Percentiles rank a stretch among this genome's conserved stretches.
Conservation (phyloP, 495 filamentous ascomycete genomes). For the Penicillium riverlandense region DNA sequence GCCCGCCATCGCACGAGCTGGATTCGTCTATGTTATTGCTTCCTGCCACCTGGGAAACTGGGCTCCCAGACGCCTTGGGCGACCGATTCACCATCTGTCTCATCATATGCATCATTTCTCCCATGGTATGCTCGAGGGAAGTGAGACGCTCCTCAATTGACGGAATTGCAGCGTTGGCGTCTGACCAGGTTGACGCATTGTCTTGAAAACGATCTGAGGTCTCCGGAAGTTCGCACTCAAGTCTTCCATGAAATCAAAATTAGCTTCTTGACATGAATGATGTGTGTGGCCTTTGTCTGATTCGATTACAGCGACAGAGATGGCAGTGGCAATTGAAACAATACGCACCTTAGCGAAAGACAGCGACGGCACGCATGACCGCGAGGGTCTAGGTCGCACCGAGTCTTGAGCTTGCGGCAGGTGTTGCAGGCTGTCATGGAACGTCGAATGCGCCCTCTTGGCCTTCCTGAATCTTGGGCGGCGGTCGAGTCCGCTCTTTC, state of each 20-base stretch:
- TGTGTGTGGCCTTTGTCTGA: neutral
- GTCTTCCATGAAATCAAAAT: constrained; percentile 9
- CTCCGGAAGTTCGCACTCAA: constrained; percentile 35
- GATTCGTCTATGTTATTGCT: constrained; percentile 21
- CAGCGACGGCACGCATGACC: constrained; percentile 37
- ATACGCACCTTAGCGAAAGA: constrained; percentile 29
- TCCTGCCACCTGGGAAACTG: constrained; percentile 8
- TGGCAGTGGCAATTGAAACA: neutral
- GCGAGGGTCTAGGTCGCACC: constrained; percentile 33
- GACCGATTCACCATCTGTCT: constrained; percentile 28
- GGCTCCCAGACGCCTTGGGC: constrained; percentile 10
- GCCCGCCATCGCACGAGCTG: constrained; percentile 9
- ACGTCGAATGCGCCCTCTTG: constrained; percentile 32
- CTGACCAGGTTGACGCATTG: constrained; percentile 25
- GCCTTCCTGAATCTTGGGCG: constrained; percentile 20
- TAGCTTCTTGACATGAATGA: neutral
- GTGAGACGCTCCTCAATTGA: constrained; percentile 33
- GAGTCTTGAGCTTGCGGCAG: constrained; percentile 38
- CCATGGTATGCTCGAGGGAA: constrained; percentile 31
- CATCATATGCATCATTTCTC: constrained; percentile 33
- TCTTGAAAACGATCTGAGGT: constrained; percentile 31
- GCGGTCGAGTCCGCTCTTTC: constrained; percentile 17
- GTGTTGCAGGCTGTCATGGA: constrained; percentile 39
- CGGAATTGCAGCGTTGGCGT: constrained; percentile 25
- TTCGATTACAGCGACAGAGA: neutral